phyloP scores from a whole-genome alignment of 2,329 filamentous ascomycete genomes.

The Fusarium paranaense region DNA sequence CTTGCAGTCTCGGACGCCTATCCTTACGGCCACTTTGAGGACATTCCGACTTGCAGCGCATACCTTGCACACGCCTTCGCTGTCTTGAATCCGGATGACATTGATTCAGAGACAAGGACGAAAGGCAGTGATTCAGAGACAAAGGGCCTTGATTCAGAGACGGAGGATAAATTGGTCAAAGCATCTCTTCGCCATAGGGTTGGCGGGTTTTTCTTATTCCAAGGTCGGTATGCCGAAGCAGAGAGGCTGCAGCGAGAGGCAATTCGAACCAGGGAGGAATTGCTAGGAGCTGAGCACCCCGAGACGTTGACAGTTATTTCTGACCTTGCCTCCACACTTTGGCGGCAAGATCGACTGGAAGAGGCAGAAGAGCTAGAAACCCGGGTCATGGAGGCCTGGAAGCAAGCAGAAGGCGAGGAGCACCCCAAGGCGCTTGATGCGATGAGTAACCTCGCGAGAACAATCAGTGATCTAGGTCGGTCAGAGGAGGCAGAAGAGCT shows the following conservation, averaged over 20 bases:
- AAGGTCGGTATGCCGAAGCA: slow-evolving; percentile 11
- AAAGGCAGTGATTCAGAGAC: background rate
- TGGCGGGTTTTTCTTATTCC: background rate
- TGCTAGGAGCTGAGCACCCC: slow-evolving; percentile 6
- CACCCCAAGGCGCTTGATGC: background rate
- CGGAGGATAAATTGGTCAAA: slow-evolving; percentile 8
- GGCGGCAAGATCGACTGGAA: background rate
- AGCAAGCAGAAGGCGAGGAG: background rate
- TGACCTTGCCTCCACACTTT: background rate
- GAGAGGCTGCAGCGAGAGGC: background rate
- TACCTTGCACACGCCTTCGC: slow-evolving; percentile 43
- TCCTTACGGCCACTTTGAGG: slow-evolving; percentile 33
- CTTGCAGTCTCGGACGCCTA: slow-evolving; percentile 31
- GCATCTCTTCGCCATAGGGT: slow-evolving; percentile 26
- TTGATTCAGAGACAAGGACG: background rate
- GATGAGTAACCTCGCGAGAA: slow-evolving; percentile 5
- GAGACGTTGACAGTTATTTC: background rate
- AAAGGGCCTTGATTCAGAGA: background rate
- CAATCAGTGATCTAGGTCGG: background rate
- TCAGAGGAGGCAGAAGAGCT: slow-evolving; percentile 23
- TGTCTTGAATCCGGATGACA: slow-evolving; percentile 24
- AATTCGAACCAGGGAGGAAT: background rate
- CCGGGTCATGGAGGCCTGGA: background rate
- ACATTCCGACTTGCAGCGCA: slow-evolving; percentile 16
- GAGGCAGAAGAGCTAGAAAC: slow-evolving; percentile 23